Evolutionary conservation across 306 rosid species (phyloP).

Genomic region (Clitoria ternatea): DNA sequence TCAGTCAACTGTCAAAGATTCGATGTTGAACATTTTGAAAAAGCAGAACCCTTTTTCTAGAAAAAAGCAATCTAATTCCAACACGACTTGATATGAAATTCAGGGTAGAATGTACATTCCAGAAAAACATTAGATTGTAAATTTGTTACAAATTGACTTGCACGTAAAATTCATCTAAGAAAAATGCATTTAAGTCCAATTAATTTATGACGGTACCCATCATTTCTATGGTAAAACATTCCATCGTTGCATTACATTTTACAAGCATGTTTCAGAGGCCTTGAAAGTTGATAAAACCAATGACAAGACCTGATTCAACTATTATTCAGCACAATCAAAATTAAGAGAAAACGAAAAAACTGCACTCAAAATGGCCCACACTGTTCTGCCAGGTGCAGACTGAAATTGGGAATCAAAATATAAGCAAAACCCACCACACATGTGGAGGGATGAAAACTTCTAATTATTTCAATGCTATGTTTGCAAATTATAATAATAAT

Average conservation of each 20-base stretch:
- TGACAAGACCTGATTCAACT: not conserved
- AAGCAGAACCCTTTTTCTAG: too few relatives aligned
- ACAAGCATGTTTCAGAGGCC: not conserved
- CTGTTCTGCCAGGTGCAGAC: constrained; percentile 27
- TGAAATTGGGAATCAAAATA: not conserved
- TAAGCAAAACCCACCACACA: constrained; percentile 29
- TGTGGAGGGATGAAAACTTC: constrained; percentile 9
- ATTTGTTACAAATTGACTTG: not conserved
- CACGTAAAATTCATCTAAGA: not conserved
- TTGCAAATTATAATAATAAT: constrained; percentile 3
- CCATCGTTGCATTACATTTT: too few relatives aligned
- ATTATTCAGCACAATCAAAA: not conserved
- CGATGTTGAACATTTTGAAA: too few relatives aligned
- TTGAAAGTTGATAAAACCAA: not conserved
- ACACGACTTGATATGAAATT: not conserved
- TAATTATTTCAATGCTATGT: constrained; percentile 30
- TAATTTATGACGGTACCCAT: not conserved
- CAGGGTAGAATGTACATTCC: not conserved
- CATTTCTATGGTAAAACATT: not conserved
- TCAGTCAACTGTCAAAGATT: too few relatives aligned
- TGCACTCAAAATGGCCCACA: not conserved
- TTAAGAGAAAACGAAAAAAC: not conserved
- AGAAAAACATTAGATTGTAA: not conserved
- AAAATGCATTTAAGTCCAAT: not conserved
- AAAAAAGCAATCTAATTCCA: not conserved